phyloP scores from a whole-genome alignment of 257 asterid genomes.

The Leonotis leonurus region DNA sequence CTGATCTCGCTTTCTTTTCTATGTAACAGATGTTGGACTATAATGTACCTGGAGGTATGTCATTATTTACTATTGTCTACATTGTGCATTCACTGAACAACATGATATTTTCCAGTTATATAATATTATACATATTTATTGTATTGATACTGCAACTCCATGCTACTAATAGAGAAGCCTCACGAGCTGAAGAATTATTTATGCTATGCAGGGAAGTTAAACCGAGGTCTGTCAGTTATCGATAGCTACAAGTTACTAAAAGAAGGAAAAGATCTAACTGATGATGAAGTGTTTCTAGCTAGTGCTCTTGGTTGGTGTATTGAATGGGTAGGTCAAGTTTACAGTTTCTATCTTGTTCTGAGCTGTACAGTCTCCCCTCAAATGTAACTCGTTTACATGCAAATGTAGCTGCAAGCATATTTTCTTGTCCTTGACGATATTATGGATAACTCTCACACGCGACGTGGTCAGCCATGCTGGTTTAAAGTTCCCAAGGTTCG shows the following conservation, averaged over 20 bases:
- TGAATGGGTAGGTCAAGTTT: conserved; percentile 59
- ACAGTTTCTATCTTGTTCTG: not conserved
- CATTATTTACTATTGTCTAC: not conserved
- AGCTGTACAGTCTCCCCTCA: too few species aligned
- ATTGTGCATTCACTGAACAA: too few species aligned
- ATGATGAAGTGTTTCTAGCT: conserved; percentile 58
- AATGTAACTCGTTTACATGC: not conserved
- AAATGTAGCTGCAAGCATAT: conserved; percentile 66
- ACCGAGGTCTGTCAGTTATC: conserved; percentile 65
- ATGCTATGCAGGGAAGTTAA: conserved; percentile 9
- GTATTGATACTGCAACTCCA: not conserved
- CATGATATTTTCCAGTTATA: too few species aligned
- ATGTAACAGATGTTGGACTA: not conserved
- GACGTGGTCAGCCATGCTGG: conserved; percentile 86
- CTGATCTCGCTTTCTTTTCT: conserved; percentile 23
- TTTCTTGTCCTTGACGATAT: conserved; percentile 69
- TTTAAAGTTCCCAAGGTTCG: conserved; percentile 70
- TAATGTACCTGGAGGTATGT: not conserved
- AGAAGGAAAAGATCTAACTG: conserved; percentile 50
- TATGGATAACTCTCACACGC: conserved; percentile 60
- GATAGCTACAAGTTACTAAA: conserved; percentile 67
- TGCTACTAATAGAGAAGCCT: not conserved
- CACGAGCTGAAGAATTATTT: not conserved
- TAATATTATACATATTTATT: too few species aligned
- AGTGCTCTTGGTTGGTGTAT: conserved; percentile 76